Percentiles rank a stretch among this genome's conserved stretches.
These are phyloP conservation scores for Hypoxylon lienhwacheense DNA, from an alignment of 495 filamentous ascomycete species.

Conservation along the genomic window DNA sequence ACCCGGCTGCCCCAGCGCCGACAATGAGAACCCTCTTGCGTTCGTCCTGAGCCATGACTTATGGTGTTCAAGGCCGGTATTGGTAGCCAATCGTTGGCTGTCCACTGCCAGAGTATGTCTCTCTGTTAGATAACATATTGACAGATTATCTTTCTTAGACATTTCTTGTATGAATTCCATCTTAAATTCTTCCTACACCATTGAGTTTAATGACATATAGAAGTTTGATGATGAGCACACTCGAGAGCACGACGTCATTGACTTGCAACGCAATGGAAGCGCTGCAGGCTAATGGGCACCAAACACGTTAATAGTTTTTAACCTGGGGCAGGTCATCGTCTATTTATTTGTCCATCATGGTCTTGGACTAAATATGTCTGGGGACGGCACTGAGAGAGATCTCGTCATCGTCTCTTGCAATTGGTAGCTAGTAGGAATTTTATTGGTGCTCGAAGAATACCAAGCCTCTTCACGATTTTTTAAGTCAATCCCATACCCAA, in stretches of 20 bases:
- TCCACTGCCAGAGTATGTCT: background rate
- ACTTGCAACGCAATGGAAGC: background rate
- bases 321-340: background rate
- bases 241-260: constrained; percentile 21
- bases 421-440: background rate
- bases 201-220: background rate
- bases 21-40: constrained; percentile 61
- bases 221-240: constrained; percentile 25
- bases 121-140: background rate
- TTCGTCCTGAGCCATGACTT: constrained; percentile 22
- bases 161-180: no score
- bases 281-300: background rate
- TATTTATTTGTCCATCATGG: background rate
- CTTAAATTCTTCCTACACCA: background rate
- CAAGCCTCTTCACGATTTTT: no score
- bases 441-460: no score
- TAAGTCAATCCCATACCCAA: no score
- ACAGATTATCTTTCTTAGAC: no score
- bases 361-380: background rate
- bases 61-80: constrained; percentile 17
- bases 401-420: background rate
- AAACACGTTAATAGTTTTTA: background rate
- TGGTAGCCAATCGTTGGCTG: constrained; percentile 9
- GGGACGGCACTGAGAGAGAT: background rate
- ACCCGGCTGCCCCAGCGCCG: constrained; percentile 66